These are phyloP conservation scores for Ogataea nitratoaversa DNA, from an alignment of 805 yeast genomes.

Conservation along the genomic window DNA sequence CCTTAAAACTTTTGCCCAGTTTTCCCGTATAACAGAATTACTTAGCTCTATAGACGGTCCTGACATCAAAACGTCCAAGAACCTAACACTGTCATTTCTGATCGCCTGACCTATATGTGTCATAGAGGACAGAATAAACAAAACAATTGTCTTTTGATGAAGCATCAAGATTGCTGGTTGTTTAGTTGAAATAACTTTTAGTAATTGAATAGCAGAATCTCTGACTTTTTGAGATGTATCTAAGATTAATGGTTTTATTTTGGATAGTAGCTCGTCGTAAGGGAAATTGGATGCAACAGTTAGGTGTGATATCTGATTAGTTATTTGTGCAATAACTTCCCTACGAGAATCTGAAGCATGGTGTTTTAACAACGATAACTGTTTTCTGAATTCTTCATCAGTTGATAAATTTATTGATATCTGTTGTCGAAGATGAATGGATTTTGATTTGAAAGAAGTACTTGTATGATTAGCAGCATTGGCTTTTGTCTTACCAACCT, in stretches of 20 bases:
- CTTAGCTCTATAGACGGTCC: slow-evolving; percentile 36
- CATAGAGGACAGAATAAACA: slow-evolving; percentile 87
- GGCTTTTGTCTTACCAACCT: slow-evolving; percentile 79
- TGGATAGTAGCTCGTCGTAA: slow-evolving; percentile 52
- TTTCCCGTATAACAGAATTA: slow-evolving; percentile 51
- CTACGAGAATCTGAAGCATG: slow-evolving; percentile 67
- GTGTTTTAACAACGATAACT: slow-evolving; percentile 69
- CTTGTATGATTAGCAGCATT: slow-evolving; percentile 76
- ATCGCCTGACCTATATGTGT: slow-evolving; percentile 80
- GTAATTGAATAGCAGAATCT: slow-evolving; percentile 44
- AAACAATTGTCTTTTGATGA: slow-evolving; percentile 56
- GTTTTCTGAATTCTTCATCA: slow-evolving; percentile 50
- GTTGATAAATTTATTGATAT: slow-evolving; percentile 20
- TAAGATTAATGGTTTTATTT: slow-evolving; percentile 57
- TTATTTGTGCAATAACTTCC: slow-evolving; percentile 56
- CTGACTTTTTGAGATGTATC: slow-evolving; percentile 71
- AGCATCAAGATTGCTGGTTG: slow-evolving; percentile 56
- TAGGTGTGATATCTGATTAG: slow-evolving; percentile 10
- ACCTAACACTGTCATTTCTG: slow-evolving; percentile 69
- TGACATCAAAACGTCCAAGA: slow-evolving; percentile 55
- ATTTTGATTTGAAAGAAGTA: slow-evolving; percentile 75
- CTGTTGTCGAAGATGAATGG: slow-evolving; percentile 40
- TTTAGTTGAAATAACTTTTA: slow-evolving; percentile 42
- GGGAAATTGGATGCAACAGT: slow-evolving; percentile 29
- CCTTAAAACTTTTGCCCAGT: slow-evolving; percentile 66